Conservation (phyloP, 139 green algal genomes). For the Edaphochlamys debaryana region DNA sequence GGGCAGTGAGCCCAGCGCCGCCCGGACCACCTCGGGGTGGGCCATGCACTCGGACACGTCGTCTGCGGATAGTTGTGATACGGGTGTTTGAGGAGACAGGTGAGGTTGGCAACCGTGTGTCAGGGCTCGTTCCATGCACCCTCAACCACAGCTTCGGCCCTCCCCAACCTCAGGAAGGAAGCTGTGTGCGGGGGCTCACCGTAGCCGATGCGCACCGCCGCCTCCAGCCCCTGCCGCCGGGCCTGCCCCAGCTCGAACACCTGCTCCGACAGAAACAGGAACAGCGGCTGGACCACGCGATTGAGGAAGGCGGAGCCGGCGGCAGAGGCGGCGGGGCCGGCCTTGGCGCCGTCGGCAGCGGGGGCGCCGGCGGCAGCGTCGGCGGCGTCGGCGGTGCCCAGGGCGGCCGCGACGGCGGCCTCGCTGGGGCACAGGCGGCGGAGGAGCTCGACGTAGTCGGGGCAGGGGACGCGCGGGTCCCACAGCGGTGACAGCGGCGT, state of each 20-base stretch:
- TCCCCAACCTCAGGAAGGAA: too few species aligned
- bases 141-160: too few species aligned
- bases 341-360: too few species aligned
- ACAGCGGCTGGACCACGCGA: slow-evolving; percentile 74
- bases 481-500: not conserved
- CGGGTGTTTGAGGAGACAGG: too few species aligned
- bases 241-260: slow-evolving; percentile 49
- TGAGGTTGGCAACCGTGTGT: too few species aligned
- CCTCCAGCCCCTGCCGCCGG: slow-evolving; percentile 54
- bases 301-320: not conserved
- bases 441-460: slow-evolving; percentile 26
- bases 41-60: slow-evolving; percentile 83
- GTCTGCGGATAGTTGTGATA: too few species aligned
- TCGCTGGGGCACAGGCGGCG: slow-evolving; percentile 28
- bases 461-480: not conserved
- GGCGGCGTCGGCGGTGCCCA: not conserved
- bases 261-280: slow-evolving; percentile 72
- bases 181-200: too few species aligned
- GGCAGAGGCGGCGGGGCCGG: too few species aligned
- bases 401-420: not conserved
- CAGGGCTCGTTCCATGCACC: too few species aligned
- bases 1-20: slow-evolving; percentile 36
- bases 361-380: too few species aligned
- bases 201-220: slow-evolving; percentile 73
- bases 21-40: slow-evolving; percentile 35